Evolutionary conservation across 2,329 filamentous ascomycete species (phyloP), one percentile per base, ranked within the genome.

Genomic region (Phaeosphaeria sp.): DNA sequence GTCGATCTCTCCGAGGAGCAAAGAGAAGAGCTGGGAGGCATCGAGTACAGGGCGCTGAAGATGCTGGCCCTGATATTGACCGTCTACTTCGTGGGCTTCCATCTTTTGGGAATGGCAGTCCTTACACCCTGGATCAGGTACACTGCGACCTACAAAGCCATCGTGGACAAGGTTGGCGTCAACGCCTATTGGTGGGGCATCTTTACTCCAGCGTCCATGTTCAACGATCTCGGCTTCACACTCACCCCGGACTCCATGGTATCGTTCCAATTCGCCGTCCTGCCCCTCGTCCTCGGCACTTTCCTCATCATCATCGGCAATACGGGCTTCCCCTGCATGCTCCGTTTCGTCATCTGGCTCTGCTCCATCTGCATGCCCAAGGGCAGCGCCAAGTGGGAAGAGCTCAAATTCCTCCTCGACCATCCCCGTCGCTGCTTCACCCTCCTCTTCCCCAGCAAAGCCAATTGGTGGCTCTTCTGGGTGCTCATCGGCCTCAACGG

Each of bases 341-440:
- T 98, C 22, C 90, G 95, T 7, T 91, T 97, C 70, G 87, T 95
- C 61, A 98, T 99, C 59, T 99, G 95, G 94, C 68, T 89, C 0
- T 72, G 85, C 33, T 92, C 91, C 13, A 87, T 89, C 54, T 64
- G 90, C 48, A 85, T 89, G 0, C 88, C 90, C 3, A 79, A 78
- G 23, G 84, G 82, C 6, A 91, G 88, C 23, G 89, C 89, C 1
- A 75, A 96, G 0, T 97, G 91, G 87, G 94, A 99, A 75, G 94
- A 97, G 74, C 81, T 98, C 11, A 86, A 87, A 39, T 99, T 99
- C 69, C 81, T 99, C 20, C 85, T 99, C 1, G 94, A 98, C 70
- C 95, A 99, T 67, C 95, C 95, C 0, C 90, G 95, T 72, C 90
- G 95, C 54, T 99, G 95, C 78, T 99, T 99, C 72, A 99, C 95